Base-by-base conservation (phyloP, 805 yeast genomes). In the Tanozyma kutaoensis region DNA sequence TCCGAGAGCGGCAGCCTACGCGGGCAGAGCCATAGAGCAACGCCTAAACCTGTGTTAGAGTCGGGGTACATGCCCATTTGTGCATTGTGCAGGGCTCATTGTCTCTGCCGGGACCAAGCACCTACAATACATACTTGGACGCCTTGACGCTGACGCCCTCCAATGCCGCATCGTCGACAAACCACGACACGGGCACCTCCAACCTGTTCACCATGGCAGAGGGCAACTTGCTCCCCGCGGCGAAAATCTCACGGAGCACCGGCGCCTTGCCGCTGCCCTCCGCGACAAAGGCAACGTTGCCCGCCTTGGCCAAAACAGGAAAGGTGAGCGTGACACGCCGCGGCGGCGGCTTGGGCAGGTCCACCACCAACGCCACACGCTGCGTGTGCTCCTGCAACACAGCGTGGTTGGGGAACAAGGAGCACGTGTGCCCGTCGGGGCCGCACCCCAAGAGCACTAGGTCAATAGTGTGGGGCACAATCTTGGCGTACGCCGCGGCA, bases 341-440 rank as follows among this genome's bases (percentile, higher is more conserved):
- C 49, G 86, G 76, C 22, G 96, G 96, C 18, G 93, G 94, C 54
- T 86, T 86, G 50, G 95, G 95, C 8, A 93, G 79, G 48, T 85
- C 88, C 27, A 65, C 62, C 35, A 86, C 69, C 42, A 70, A 54
- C 8, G 86, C 71, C 31, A 85, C 75, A 23, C 52, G 50, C 33
- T 61, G 55, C 8, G 47, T 26, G 15, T 55, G 48, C 45, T 77
- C 88, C 20, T 64, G 36, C 30, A 85, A 60, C 41, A 82, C 62
- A 33, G 50, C 42, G 49, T 84, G 95, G 21, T 77, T 85, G 9
- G 95, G 95, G 69, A 85, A 85, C 36, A 85, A 60, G 1, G 95
- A 85, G 56, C 94, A 81, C 4, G 95, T 85, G 51, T 85, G 96
- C 21, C 95, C 96, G 45, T 85, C 96, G 20, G 95, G 95, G 6